A percentile compares a stretch with the other conserved stretches of the same genome.
Conservation (phyloP, 345 rosid species). For the Citrus australasica region DNA sequence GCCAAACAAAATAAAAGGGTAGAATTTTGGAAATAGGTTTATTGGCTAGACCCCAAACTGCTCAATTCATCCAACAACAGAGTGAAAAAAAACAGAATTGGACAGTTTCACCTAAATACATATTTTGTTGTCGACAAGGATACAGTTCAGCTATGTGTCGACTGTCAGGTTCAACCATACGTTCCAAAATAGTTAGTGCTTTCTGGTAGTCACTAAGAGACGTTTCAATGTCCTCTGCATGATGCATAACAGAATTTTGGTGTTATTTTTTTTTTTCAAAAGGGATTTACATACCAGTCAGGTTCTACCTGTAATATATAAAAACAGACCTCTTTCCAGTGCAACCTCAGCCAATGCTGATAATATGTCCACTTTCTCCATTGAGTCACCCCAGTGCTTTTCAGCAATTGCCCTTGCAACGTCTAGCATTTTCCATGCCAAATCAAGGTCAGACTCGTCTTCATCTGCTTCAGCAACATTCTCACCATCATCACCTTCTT, state of each 20-base stretch:
- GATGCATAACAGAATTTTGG: conserved; percentile 1
- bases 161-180: conserved; percentile 85
- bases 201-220: conserved; percentile 79
- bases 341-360: conserved; percentile 83
- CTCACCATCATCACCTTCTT: conserved; percentile 53
- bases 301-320: conserved; percentile 2
- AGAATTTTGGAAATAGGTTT: neutral
- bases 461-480: conserved; percentile 71
- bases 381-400: conserved; percentile 52
- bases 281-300: neutral
- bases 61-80: neutral
- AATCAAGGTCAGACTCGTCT: conserved; percentile 89
- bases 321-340: conserved; percentile 73
- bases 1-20: neutral
- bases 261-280: neutral
- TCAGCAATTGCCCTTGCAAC: conserved; percentile 88
- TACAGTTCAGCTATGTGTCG: conserved; percentile 86
- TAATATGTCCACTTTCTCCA: conserved; percentile 84
- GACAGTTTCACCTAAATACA: neutral
- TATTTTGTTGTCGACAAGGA: conserved; percentile 39
- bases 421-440: conserved; percentile 96
- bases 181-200: conserved; percentile 65
- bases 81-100: neutral
- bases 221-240: conserved; percentile 90
- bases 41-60: neutral